phyloP scores from a whole-genome alignment of 805 yeast species.

The Teunomyces panamensis region DNA sequence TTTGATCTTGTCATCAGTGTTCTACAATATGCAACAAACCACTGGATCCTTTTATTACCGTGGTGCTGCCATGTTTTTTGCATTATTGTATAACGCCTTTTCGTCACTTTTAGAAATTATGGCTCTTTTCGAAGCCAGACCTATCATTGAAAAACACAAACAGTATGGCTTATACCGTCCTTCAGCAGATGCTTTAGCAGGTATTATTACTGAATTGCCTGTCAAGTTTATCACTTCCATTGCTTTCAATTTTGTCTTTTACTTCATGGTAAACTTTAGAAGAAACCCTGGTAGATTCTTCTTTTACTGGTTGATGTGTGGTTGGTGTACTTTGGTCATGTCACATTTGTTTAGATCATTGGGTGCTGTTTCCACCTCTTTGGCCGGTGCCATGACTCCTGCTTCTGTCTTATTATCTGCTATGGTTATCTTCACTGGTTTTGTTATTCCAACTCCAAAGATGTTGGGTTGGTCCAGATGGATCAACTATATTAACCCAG shows the following conservation, averaged over 20 bases:
- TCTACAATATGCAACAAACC: conserved; percentile 44
- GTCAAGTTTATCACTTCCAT: conserved; percentile 44
- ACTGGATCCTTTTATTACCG: conserved; percentile 53
- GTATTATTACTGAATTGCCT: conserved; percentile 57
- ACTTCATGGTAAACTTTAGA: conserved; percentile 53
- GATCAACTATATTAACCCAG: conserved; percentile 43
- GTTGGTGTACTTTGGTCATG: conserved; percentile 48
- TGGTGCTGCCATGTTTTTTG: conserved; percentile 66
- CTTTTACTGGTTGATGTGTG: conserved; percentile 45
- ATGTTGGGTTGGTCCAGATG: conserved; percentile 61
- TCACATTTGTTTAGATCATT: conserved; percentile 45
- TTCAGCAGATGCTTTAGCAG: conserved; percentile 62
- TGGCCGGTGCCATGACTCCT: conserved; percentile 44
- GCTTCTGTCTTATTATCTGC: conserved; percentile 47
- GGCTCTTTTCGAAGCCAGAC: conserved; percentile 52
- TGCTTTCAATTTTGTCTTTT: conserved; percentile 48
- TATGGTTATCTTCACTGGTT: conserved; percentile 54
- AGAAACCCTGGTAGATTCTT: conserved; percentile 54
- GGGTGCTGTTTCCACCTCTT: conserved; percentile 41
- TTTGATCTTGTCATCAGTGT: conserved; percentile 54
- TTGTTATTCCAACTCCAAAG: conserved; percentile 39
- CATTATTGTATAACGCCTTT: conserved; percentile 60
- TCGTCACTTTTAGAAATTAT: conserved; percentile 58
- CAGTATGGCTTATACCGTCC: conserved; percentile 58
- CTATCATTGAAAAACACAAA: conserved; percentile 58